Conservation (phyloP, 352 stramenopile genomes). For the Phytophthora vignae region DNA sequence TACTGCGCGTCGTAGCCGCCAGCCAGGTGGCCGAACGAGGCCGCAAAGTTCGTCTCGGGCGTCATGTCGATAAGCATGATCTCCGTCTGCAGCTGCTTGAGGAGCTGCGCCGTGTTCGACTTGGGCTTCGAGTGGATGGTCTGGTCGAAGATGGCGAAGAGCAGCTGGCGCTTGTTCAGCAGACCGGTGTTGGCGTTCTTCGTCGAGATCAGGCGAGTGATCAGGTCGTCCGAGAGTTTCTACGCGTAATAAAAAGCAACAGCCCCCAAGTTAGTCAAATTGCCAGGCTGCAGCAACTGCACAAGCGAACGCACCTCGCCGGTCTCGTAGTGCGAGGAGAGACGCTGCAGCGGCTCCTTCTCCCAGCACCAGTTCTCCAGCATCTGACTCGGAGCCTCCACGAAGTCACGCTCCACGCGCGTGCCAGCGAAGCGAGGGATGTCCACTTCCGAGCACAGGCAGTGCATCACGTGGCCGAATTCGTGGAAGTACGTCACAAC, state of each 20-base stretch:
- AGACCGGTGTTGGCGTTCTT: conserved; percentile 89
- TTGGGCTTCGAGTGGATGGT: conserved; percentile 85
- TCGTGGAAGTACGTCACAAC: conserved; percentile 93
- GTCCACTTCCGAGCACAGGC: conserved; percentile 83
- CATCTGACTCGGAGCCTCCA: conserved; percentile 93
- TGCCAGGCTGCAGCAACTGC: not conserved
- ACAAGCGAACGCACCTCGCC: conserved; percentile 45
- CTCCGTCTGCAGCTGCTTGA: conserved; percentile 85
- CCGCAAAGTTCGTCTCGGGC: conserved; percentile 83
- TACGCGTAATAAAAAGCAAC: conserved; percentile 34
- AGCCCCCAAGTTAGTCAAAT: conserved; percentile 11
- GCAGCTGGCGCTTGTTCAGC: conserved; percentile 84
- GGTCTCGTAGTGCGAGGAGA: conserved; percentile 89
- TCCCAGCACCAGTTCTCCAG: conserved; percentile 94
- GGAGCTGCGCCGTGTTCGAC: conserved; percentile 81
- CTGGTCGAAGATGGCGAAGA: conserved; percentile 88
- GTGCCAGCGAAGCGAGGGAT: conserved; percentile 84
- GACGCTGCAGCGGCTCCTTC: conserved; percentile 81
- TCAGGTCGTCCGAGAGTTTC: conserved; percentile 84
- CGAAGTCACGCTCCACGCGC: conserved; percentile 88
- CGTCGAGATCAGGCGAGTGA: conserved; percentile 84
- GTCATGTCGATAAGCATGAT: conserved; percentile 92
- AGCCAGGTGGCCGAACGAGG: conserved; percentile 85
- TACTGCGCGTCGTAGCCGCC: conserved; percentile 84
- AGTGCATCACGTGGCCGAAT: conserved; percentile 93